Percentiles rank a stretch among this genome's conserved stretches.
Evolutionary conservation across 768 basidiomycete genomes (phyloP).

Genomic region (Mycena latifolia): DNA sequence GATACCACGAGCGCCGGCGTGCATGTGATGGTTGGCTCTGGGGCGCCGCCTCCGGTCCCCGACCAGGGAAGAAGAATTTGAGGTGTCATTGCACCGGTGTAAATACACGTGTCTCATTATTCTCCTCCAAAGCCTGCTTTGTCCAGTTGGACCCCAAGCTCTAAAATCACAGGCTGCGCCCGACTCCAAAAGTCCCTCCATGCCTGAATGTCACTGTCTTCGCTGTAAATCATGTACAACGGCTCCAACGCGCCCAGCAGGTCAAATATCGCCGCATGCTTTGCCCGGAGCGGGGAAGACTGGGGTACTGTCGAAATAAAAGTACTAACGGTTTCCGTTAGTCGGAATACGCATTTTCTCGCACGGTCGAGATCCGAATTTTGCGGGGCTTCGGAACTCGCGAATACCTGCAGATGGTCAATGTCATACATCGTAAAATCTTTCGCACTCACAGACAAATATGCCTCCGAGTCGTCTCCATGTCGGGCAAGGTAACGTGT

Average conservation of each 20-base stretch:
- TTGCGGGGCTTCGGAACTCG: conserved; percentile 13
- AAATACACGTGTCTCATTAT: neutral
- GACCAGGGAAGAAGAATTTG: conserved; percentile 29
- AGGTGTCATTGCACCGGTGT: neutral
- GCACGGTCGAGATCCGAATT: conserved; percentile 19
- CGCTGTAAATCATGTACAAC: neutral
- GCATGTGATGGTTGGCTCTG: conserved; percentile 32
- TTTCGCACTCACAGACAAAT: conserved; percentile 9
- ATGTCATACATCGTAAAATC: neutral
- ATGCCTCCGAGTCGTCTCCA: conserved; percentile 24
- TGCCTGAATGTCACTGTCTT: neutral
- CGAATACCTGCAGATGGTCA: conserved; percentile 22
- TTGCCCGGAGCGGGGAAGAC: conserved; percentile 11
- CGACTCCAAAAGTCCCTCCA: conserved; percentile 30
- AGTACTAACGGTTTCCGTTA: neutral
- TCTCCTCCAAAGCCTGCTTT: conserved; percentile 21
- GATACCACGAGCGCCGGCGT: conserved; percentile 20
- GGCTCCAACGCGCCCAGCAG: conserved; percentile 25
- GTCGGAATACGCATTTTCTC: conserved; percentile 7
- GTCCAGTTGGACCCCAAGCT: conserved; percentile 20
- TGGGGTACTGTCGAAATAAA: neutral
- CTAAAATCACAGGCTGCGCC: conserved; percentile 25
- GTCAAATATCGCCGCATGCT: conserved; percentile 8
- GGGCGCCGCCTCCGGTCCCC: conserved; percentile 27
- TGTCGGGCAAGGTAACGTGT: conserved; percentile 19